Conservation (phyloP, 495 filamentous ascomycete species). For the Arthonia radiata region DNA sequence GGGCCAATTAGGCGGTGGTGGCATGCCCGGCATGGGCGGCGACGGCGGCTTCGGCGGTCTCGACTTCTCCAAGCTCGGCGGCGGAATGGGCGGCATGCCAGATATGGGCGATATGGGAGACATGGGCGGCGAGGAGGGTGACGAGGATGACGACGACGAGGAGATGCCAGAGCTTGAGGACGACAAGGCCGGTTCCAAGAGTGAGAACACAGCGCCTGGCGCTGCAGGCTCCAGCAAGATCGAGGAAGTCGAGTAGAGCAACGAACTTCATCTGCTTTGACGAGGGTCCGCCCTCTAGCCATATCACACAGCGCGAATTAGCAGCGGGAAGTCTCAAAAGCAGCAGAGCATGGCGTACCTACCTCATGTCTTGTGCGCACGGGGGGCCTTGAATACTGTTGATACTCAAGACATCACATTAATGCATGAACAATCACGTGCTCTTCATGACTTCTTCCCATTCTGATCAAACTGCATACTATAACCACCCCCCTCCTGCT, state of each 20-base stretch:
- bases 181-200: conserved; percentile 21
- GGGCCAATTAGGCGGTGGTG: too few relatives aligned
- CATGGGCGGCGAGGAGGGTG: conserved; percentile 17
- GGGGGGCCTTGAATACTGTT: too few relatives aligned
- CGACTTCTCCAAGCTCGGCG: conserved; percentile 72
- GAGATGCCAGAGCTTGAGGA: conserved; percentile 34
- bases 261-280: too few relatives aligned
- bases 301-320: too few relatives aligned
- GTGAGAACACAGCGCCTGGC: conserved; percentile 9
- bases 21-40: conserved; percentile 40
- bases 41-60: conserved; percentile 35
- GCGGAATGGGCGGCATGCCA: conserved; percentile 17
- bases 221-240: conserved; percentile 18
- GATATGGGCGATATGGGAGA: conserved; percentile 14
- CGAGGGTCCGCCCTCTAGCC: too few relatives aligned
- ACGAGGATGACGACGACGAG: conserved; percentile 31
- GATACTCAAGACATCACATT: too few relatives aligned
- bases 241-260: conserved; percentile 33
- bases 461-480: conserved; percentile 57
- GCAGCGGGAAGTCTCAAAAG: too few relatives aligned
- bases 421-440: too few relatives aligned
- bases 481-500: conserved; percentile 79
- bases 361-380: too few relatives aligned
- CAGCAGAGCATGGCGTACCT: too few relatives aligned
- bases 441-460: too few relatives aligned